phyloP scores from a whole-genome alignment of 2,329 filamentous ascomycete species.

The Emergomyces pasteurianus region DNA sequence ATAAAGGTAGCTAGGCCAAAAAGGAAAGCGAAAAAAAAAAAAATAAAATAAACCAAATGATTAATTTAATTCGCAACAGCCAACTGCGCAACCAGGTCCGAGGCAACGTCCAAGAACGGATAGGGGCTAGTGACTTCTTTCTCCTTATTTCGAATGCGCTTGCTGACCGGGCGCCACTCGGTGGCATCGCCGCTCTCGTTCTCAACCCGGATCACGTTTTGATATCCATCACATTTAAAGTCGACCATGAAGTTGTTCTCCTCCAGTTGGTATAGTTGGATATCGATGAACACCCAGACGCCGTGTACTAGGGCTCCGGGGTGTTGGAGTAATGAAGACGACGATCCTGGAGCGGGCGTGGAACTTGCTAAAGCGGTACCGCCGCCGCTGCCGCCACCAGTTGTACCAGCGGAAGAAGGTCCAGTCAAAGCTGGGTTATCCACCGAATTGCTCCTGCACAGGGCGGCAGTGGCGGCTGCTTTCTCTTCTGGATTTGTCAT shows the following conservation, averaged over 20 bases:
- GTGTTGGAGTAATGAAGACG: slow-evolving; percentile 33
- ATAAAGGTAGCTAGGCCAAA: neutral
- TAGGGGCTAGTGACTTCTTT: slow-evolving; percentile 94
- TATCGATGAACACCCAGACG: slow-evolving; percentile 88
- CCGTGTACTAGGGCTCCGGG: slow-evolving; percentile 46
- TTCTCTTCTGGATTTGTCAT: slow-evolving; percentile 24
- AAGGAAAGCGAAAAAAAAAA: neutral
- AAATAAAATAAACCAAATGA: neutral
- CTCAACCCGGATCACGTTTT: slow-evolving; percentile 56
- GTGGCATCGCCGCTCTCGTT: slow-evolving; percentile 6
- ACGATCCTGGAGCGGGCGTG: slow-evolving; percentile 18
- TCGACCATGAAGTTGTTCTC: slow-evolving; percentile 88
- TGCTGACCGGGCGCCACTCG: slow-evolving; percentile 39
- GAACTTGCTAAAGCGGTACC: slow-evolving; percentile 11
- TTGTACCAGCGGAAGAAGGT: slow-evolving; percentile 20
- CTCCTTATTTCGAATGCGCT: slow-evolving; percentile 54
- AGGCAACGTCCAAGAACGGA: slow-evolving; percentile 89
- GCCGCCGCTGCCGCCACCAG: slow-evolving; percentile 12
- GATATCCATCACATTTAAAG: slow-evolving; percentile 97
- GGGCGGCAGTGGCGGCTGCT: slow-evolving; percentile 12
- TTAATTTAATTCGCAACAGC: slow-evolving; percentile 63
- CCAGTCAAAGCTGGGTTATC: slow-evolving; percentile 22
- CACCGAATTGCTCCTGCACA: slow-evolving; percentile 8
- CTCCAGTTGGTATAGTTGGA: slow-evolving; percentile 92
- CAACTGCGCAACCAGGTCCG: slow-evolving; percentile 82